Evolutionary conservation across 345 rosid genomes (phyloP).

Genomic region (Heritiera littoralis): DNA sequence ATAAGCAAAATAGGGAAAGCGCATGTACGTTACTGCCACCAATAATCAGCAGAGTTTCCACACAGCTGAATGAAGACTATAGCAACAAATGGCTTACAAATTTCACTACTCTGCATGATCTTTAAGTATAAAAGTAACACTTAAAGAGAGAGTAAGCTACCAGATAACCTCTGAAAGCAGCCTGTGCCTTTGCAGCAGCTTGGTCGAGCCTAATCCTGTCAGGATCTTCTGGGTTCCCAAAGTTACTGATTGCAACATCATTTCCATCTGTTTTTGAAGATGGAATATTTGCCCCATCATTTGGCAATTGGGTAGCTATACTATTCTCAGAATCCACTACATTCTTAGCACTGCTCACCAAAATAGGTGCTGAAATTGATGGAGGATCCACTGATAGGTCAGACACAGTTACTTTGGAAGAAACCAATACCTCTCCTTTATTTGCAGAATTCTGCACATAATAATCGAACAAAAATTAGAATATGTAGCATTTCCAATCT

Average conservation of each 20-base stretch:
- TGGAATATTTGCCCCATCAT: conserved; percentile 26
- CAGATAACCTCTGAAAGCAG: conserved; percentile 76
- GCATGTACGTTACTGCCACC: not conserved
- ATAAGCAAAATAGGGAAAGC: not conserved
- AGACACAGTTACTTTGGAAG: conserved; percentile 44
- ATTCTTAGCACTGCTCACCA: conserved; percentile 29
- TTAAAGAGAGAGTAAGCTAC: conserved; percentile 36
- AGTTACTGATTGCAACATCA: conserved; percentile 2
- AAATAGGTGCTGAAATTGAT: conserved; percentile 33
- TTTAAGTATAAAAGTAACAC: not conserved
- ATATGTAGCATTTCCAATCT: conserved; percentile 3
- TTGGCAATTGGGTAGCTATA: conserved; percentile 30
- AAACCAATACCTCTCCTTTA: conserved; percentile 50
- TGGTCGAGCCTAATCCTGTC: conserved; percentile 47
- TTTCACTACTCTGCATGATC: not conserved
- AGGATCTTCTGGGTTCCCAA: conserved; percentile 41
- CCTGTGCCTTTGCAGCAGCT: conserved; percentile 67
- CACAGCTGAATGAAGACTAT: not conserved
- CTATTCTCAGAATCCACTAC: conserved; percentile 32
- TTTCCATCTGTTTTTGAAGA: conserved; percentile 27
- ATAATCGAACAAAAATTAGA: conserved; percentile 23
- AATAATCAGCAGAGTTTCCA: not conserved
- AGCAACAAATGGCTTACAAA: not conserved
- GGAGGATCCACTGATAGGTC: conserved; percentile 38
- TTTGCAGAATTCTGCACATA: conserved; percentile 49